Evolutionary conservation across 306 rosid genomes (phyloP), one percentile per base, ranked within the genome.

Genomic region (Trifolium fragiferum): DNA sequence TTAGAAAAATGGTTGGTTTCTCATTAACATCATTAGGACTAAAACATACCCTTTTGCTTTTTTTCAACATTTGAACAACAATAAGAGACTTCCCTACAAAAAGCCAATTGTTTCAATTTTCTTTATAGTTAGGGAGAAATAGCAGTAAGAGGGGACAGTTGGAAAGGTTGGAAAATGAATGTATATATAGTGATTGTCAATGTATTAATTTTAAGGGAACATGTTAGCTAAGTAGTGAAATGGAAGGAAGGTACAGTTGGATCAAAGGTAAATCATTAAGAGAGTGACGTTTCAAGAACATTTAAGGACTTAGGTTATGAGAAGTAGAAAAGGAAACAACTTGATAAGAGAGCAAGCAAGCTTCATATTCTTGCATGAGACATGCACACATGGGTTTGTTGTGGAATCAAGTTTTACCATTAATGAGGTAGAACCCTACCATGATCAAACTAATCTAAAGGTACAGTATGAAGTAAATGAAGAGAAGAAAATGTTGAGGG

Each of bases 11-110:
- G 37, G 80, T 60, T 13, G 90, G 93, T 68, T 82, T 76, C 83
- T 90, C 95, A 67, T 86, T 77, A n/a, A 86, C 81, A 61, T 89
- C 93, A n/a, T n/a, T n/a, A 33, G 93, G 90, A 80, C 96, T 92
- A 78, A 89, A 90, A 78, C 90, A 82, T 73, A 84, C 87, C 41
- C 92, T 82, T 69, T 72, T 87, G 76, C 85, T 80, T 75, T 78
- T 86, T 68, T 88, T 87, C 51, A 91, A 78, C 99, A 94, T 94
- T 53, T 75, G 13, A 55, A 51, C 51, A 51, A 57, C 27, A 54
- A 64, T 12, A 46, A 32, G 15, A 61, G 38, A 54, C 18, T 59
- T 57, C 44, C 46, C 57, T 50, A 68, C 23, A 68, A 62, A 72
- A 72, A 44, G 67, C 61, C 46, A 47, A 60, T 27, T 57, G 23